Percentiles rank a stretch among this genome's conserved stretches.
These are phyloP conservation scores for Camptophora hylomeconis DNA, from an alignment of 2,329 filamentous ascomycete genomes.

Conservation along the genomic window DNA sequence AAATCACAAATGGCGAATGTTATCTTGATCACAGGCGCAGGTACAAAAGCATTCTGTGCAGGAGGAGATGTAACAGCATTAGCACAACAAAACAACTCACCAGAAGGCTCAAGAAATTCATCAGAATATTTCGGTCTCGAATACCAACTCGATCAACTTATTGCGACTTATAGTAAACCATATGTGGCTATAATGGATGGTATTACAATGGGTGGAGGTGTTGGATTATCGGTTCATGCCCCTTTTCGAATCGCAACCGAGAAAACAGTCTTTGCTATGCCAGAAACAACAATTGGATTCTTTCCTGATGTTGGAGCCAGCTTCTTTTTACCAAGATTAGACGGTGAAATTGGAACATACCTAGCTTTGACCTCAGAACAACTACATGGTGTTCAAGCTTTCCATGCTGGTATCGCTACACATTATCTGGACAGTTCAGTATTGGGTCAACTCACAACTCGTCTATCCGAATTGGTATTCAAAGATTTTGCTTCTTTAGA, in stretches of 20 bases:
- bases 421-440: conserved; percentile 91
- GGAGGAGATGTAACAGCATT: conserved; percentile 81
- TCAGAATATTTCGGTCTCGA: conserved; percentile 82
- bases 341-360: conserved; percentile 79
- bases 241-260: conserved; percentile 96
- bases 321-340: conserved; percentile 86
- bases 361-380: conserved; percentile 81
- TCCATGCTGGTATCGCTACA: conserved; percentile 84
- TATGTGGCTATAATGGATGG: conserved; percentile 95
- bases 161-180: conserved; percentile 85
- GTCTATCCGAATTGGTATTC: conserved; percentile 82
- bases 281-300: conserved; percentile 95
- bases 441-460: conserved; percentile 65
- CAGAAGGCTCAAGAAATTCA: conserved; percentile 60
- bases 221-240: conserved; percentile 85
- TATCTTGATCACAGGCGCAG: conserved; percentile 80
- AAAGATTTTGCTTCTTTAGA: conserved; percentile 55
- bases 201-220: conserved; percentile 95
- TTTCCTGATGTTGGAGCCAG: conserved; percentile 96
- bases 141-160: conserved; percentile 91
- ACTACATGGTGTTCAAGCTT: conserved; percentile 69
- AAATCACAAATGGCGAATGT: conserved; percentile 92
- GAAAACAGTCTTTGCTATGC: conserved; percentile 93
- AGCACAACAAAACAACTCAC: conserved; percentile 58
- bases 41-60: conserved; percentile 75